Evolutionary conservation across 805 yeast genomes (phyloP), one percentile per base, ranked within the genome.

Genomic region (Schwanniomyces vanrijiae): DNA sequence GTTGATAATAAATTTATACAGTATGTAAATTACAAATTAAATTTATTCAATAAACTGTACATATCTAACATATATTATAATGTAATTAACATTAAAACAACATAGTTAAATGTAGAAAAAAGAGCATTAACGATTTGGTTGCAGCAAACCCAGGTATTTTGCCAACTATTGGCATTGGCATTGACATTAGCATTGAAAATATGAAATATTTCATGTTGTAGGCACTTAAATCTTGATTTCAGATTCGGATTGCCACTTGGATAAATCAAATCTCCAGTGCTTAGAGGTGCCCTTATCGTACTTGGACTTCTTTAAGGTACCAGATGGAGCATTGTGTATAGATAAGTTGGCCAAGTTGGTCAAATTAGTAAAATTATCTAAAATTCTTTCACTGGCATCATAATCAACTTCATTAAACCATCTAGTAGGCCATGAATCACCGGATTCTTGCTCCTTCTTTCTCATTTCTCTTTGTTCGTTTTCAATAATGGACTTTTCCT

Each of bases 401-500:
- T 67, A 64, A 50, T 72, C 71, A 14, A 64, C 64, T 39, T 55
- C 51, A 53, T 78, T 80, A 66, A 92, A 92, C 92, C 96, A 92
- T 68, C 92, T 81, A 52, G 83, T 80, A 56, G 80, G 67, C 99
- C 99, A 92, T 42, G 62, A 61, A 13, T 63, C 61, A 37, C 88
- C 91, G 5, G 77, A 68, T 33, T 76, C 88, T 49, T 71, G 66
- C 69, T 94, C 99, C 48, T 74, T 64, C 67, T 81, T 83, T 63
- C 98, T 82, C 66, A 86, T 62, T 40, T 82, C 90, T 62, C 99
- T 84, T 73, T 92, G 97, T 20, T 74, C 79, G 59, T 88, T 86
- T 72, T 92, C 99, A 55, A 94, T 78, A 61, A 73, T 69, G 13
- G 90, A 73, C 73, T 92, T 92, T 59, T 86, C 88, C 53, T 74